A percentile compares a stretch with the other conserved stretches of the same genome.
Conservation (phyloP, 2,329 filamentous ascomycete genomes). For the Colletotrichum falcatum region DNA sequence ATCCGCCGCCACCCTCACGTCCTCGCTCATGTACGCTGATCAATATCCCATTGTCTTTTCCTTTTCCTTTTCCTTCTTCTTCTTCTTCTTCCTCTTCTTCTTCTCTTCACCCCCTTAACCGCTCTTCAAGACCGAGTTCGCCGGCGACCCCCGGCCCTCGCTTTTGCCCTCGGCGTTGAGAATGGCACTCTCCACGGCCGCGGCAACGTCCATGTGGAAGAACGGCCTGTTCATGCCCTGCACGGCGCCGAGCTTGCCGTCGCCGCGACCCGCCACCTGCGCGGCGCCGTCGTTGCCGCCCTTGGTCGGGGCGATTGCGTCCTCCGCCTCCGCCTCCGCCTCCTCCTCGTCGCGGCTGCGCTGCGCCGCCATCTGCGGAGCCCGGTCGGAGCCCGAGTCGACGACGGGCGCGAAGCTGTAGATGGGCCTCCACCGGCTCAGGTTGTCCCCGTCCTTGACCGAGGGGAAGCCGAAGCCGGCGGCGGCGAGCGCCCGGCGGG, state of each 20-base stretch:
- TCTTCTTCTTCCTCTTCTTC: not conserved
- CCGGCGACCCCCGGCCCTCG: constrained; percentile 22
- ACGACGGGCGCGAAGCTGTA: constrained; percentile 50
- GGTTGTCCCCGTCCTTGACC: constrained; percentile 44
- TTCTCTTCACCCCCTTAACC: not conserved
- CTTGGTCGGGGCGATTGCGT: constrained; percentile 34
- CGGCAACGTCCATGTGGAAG: constrained; percentile 65
- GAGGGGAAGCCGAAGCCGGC: constrained; percentile 66
- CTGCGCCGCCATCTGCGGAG: constrained; percentile 29
- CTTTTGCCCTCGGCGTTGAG: constrained; percentile 47
- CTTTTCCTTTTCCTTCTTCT: accelerated
- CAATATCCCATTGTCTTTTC: not conserved
- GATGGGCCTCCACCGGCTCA: constrained; percentile 50
- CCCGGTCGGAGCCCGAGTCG: constrained; percentile 31
- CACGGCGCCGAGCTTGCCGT: constrained; percentile 51
- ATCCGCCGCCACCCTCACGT: not conserved
- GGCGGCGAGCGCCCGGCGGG: constrained; percentile 65
- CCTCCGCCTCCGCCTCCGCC: too few relatives aligned
- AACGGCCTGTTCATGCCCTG: constrained; percentile 63
- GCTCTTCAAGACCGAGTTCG: constrained; percentile 37
- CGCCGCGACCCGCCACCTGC: constrained; percentile 37
- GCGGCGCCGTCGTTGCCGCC: constrained; percentile 35
- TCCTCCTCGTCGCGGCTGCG: constrained; percentile 42
- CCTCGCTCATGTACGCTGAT: not conserved
- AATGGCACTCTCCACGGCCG: constrained; percentile 60